These are phyloP conservation scores for Nothomitra cinnamomea DNA, from an alignment of 2,329 filamentous ascomycete genomes.

Conservation along the genomic window DNA sequence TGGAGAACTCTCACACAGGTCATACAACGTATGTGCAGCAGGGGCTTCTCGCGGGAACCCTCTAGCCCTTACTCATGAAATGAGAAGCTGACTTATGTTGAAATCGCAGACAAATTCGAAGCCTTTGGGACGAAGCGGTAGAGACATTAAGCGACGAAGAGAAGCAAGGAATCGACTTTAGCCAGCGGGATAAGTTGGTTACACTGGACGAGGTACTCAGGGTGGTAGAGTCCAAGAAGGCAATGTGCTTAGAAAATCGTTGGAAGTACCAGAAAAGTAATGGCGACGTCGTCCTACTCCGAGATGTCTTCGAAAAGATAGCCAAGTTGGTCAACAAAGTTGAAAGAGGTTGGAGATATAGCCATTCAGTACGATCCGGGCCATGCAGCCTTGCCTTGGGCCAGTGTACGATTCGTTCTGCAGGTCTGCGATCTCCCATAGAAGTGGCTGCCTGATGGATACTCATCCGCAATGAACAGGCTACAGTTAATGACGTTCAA, in stretches of 20 bases:
- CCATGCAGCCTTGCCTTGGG: conserved; percentile 18
- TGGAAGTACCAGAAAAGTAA: conserved; percentile 8
- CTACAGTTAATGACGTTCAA: not conserved
- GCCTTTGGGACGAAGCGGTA: no score
- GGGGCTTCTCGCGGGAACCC: no score
- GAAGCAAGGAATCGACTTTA: no score
- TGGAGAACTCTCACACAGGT: no score
- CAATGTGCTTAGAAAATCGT: conserved; percentile 5
- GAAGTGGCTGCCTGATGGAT: no score
- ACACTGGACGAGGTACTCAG: not conserved
- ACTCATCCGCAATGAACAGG: not conserved
- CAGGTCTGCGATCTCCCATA: conserved; percentile 9
- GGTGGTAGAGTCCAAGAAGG: conserved; percentile 5
- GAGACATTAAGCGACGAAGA: no score
- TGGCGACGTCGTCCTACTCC: conserved; percentile 11
- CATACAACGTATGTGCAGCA: no score
- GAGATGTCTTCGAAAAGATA: conserved; percentile 16
- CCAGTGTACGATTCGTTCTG: conserved; percentile 16
- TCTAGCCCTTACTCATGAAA: no score
- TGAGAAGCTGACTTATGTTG: no score
- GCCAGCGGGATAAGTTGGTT: no score
- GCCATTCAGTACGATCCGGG: conserved; percentile 15
- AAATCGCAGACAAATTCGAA: no score
- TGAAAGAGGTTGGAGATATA: conserved; percentile 16
- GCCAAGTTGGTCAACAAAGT: conserved; percentile 15